Evolutionary conservation across 257 asterid species (phyloP).

Genomic region (Eustoma russellianum): DNA sequence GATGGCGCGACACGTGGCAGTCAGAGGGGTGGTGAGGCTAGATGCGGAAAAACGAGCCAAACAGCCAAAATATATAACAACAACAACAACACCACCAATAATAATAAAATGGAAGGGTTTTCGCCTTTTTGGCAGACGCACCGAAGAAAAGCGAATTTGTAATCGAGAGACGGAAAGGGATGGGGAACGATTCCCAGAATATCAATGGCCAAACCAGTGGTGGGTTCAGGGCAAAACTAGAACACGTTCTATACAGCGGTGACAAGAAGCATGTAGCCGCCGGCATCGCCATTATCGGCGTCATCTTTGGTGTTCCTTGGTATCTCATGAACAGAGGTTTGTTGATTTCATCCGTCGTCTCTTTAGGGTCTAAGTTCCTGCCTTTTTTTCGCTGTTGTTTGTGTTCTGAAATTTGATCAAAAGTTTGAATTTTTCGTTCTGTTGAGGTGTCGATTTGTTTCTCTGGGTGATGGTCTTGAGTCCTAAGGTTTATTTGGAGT

Average conservation of each 20-base stretch:
- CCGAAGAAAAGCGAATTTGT: background rate
- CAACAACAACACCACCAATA: too few species aligned
- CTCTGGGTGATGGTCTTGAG: background rate
- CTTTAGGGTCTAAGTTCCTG: background rate
- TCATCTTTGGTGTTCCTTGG: constrained; percentile 76
- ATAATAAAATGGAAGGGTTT: constrained; percentile 2
- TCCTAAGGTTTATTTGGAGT: background rate
- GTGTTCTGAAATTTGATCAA: background rate
- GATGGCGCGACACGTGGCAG: too few species aligned
- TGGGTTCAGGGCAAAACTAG: constrained; percentile 65
- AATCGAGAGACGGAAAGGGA: constrained; percentile 9
- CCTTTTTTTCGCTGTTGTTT: background rate
- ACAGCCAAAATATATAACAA: too few species aligned
- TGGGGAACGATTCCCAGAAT: constrained; percentile 45
- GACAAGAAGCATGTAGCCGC: constrained; percentile 79
- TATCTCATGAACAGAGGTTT: constrained; percentile 74
- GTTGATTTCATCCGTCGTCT: constrained; percentile 1
- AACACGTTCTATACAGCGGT: constrained; percentile 60
- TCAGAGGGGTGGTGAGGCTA: too few species aligned
- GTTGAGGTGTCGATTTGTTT: background rate
- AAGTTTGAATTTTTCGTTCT: background rate
- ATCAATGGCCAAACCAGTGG: constrained; percentile 36
- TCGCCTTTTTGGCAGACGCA: too few species aligned
- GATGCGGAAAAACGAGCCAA: too few species aligned
- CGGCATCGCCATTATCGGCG: constrained; percentile 66